phyloP scores from a whole-genome alignment of 352 stramenopile species.

The Globisporangium middletonii region DNA sequence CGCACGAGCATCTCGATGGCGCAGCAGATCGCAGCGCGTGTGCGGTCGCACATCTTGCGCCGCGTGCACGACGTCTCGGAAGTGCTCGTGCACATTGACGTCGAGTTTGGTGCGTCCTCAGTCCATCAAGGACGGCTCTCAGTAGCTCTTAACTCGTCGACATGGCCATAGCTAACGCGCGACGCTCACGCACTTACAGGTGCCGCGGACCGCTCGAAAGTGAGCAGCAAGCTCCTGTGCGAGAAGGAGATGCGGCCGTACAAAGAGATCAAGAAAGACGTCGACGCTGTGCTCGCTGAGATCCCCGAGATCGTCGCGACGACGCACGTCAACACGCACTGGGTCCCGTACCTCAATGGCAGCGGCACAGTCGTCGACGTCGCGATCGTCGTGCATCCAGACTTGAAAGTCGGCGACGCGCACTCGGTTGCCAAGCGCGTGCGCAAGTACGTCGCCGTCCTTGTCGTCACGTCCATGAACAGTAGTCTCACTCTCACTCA shows the following conservation, averaged over 20 bases:
- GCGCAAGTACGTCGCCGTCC: constrained; percentile 36
- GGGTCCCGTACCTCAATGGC: constrained; percentile 51
- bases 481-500: too few relatives aligned
- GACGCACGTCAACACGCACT: constrained; percentile 82
- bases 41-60: constrained; percentile 63
- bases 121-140: background rate
- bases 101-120: constrained; percentile 42
- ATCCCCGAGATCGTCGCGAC: constrained; percentile 68
- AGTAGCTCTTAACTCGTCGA: background rate
- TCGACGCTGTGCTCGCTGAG: constrained; percentile 44
- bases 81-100: constrained; percentile 84
- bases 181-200: constrained; percentile 11
- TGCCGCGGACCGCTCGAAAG: constrained; percentile 14
- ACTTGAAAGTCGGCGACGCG: constrained; percentile 70
- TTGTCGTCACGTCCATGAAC: too few relatives aligned
- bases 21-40: constrained; percentile 59
- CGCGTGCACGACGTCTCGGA: constrained; percentile 78
- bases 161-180: background rate
- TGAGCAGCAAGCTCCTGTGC: constrained; percentile 23
- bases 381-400: constrained; percentile 65
- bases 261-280: constrained; percentile 65
- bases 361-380: constrained; percentile 73
- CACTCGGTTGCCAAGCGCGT: constrained; percentile 67
- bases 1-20: constrained; percentile 83
- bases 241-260: constrained; percentile 70